phyloP scores from a whole-genome alignment of 345 rosid species.

The Euphorbia tirucalli region DNA sequence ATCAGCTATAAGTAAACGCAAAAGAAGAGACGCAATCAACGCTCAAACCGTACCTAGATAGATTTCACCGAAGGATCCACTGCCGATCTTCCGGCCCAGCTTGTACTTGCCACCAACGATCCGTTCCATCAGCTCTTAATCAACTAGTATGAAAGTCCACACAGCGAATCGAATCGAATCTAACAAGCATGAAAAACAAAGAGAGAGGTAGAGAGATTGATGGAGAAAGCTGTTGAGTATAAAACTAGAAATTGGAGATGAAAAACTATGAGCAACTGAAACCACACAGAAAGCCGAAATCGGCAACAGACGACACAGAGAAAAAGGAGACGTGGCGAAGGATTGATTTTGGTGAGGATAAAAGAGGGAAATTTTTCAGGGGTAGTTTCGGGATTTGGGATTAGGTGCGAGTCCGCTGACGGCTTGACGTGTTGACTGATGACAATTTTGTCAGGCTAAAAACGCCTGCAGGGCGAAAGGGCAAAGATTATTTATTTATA shows the following conservation, averaged over 20 bases:
- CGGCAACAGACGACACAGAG: conserved; percentile 15
- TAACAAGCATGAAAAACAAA: conserved; percentile 1
- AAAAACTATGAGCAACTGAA: conserved; percentile 20
- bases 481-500: too few relatives aligned
- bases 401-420: conserved; percentile 3
- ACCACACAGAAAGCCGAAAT: conserved; percentile 17
- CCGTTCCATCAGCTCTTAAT: conserved; percentile 45
- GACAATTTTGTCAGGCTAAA: not conserved
- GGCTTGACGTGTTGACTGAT: not conserved
- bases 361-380: conserved; percentile 11
- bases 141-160: not conserved
- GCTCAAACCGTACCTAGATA: conserved; percentile 56
- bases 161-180: not conserved
- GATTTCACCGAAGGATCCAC: conserved; percentile 97
- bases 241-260: not conserved
- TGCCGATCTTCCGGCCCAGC: conserved; percentile 91
- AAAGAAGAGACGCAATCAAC: not conserved
- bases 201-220: not conserved
- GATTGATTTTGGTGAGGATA: conserved; percentile 1
- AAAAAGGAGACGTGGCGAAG: not conserved
- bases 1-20: not conserved
- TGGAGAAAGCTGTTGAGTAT: not conserved
- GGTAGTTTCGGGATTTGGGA: conserved; percentile 28
- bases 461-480: too few relatives aligned
- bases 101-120: conserved; percentile 83